phyloP scores from a whole-genome alignment of 1,139 yeast genomes.

The Lodderomyces jiufengensis region DNA sequence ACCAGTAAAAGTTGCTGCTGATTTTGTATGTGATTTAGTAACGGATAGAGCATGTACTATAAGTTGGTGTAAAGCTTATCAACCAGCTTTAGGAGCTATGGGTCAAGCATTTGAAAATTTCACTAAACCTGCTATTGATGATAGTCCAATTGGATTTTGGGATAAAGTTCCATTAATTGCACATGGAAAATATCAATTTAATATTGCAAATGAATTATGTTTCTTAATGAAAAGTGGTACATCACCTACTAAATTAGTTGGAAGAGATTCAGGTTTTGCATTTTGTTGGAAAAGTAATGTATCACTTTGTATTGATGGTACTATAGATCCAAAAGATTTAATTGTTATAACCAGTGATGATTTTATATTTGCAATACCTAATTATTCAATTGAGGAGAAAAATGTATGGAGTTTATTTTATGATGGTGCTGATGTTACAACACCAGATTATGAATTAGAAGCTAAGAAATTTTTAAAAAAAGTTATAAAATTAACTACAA shows the following conservation, averaged over 20 bases:
- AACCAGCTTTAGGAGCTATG: conserved; percentile 35
- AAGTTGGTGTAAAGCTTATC: conserved; percentile 45
- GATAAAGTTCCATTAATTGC: conserved; percentile 40
- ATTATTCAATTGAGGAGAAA: conserved; percentile 36
- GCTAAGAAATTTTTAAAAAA: conserved; percentile 33
- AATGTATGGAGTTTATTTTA: conserved; percentile 36
- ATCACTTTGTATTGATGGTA: conserved; percentile 54
- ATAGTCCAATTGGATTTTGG: conserved; percentile 81
- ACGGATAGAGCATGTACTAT: conserved; percentile 40
- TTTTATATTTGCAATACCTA: conserved; percentile 66
- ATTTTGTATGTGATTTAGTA: conserved; percentile 31
- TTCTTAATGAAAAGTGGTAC: conserved; percentile 63
- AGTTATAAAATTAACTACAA: conserved; percentile 37
- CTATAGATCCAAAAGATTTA: conserved; percentile 59
- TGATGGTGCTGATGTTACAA: conserved; percentile 21
- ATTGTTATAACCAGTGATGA: conserved; percentile 62
- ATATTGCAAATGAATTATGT: conserved; percentile 48
- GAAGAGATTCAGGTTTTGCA: conserved; percentile 73
- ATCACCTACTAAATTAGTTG: conserved; percentile 71
- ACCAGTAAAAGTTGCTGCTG: conserved; percentile 41
- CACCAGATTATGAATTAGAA: conserved; percentile 24
- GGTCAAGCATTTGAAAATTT: conserved; percentile 48
- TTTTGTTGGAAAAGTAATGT: conserved; percentile 75
- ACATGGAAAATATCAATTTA: conserved; percentile 53
- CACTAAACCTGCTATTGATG: conserved; percentile 75